Conservation (phyloP, 2,329 filamentous ascomycete species). For the Seiridium cupressi region DNA sequence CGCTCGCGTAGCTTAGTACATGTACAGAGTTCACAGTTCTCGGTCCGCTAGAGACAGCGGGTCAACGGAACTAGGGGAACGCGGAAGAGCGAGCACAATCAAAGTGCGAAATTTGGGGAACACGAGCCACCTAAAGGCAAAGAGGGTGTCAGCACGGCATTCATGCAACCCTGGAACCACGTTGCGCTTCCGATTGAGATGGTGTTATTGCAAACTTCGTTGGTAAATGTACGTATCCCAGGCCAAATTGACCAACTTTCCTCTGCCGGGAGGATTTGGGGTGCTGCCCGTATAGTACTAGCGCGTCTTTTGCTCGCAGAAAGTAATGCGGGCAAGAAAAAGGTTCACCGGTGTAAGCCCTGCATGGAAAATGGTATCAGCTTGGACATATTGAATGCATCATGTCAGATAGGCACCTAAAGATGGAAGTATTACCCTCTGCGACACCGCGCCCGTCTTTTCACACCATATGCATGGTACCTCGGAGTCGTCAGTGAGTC, state of each 20-base stretch:
- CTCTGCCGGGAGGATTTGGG: background rate
- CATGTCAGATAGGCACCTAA: background rate
- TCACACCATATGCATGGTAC: background rate
- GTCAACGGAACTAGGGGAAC: slow-evolving; percentile 26
- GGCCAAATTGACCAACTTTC: no score
- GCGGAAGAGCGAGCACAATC: slow-evolving; percentile 23
- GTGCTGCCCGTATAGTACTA: background rate
- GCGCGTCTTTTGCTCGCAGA: background rate
- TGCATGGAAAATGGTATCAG: background rate
- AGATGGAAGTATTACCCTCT: background rate
- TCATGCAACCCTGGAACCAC: background rate
- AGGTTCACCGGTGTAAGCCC: slow-evolving; percentile 1
- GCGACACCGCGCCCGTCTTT: background rate
- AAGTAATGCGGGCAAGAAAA: background rate
- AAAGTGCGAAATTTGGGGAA: slow-evolving; percentile 22
- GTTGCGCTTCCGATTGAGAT: background rate
- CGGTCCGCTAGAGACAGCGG: slow-evolving; percentile 11
- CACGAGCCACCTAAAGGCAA: slow-evolving; percentile 16
- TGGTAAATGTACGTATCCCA: no score
- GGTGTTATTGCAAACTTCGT: background rate
- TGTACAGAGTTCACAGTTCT: background rate
- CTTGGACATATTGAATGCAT: background rate
- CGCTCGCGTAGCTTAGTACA: no score
- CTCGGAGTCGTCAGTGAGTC: background rate
- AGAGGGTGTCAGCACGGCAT: slow-evolving; percentile 2